Evolutionary conservation across 306 rosid species (phyloP), one percentile per base, ranked within the genome.

Genomic region (Fagus crenata): DNA sequence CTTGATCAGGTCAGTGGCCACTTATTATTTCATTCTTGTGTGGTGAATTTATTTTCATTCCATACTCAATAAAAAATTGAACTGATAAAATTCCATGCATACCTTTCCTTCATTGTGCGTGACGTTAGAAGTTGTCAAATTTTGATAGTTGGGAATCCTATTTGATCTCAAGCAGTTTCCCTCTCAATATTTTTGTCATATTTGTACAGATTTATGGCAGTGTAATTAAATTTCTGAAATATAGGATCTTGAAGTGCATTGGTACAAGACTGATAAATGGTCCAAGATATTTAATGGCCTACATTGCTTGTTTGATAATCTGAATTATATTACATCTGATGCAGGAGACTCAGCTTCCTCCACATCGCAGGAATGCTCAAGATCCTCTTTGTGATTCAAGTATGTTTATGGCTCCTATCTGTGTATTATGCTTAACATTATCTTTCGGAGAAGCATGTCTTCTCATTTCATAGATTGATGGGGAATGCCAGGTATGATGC

Each of bases 301-400:
- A 42, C 43, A 36, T 77, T 81, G 22, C 49, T 8, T 39, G 22
- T 14, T 4, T 76, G 4, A 58, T 46, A 35, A 65, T 36, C 69
- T 80, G 69, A 67, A 69, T 53, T 75, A 46, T 64, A 55, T 76
- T 65, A 51, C 65, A 55, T 82, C 51, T 68, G 80, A 41, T 79
- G 80, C 88, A 93, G 98, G 98, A 90, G 83, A 89, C 94, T 17
- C 96, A 90, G 74, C 96, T 90, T 76, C 84, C 86, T 49, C 87
- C 93, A 12, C 76, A 90, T 71, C 77, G 83, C 49, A 88, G 98
- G 83, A 90, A 93, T 83, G 74, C 86, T 75, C 96, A 90, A 84
- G 98, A 93, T 86, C 98, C 90, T 78, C 86, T 93, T 6, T 90
- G 98, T 49, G 96, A 93, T 88, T 86, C 96, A 76, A 85, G 98